Evolutionary conservation across 345 rosid genomes (phyloP).

Genomic region (Citrus unshiu): DNA sequence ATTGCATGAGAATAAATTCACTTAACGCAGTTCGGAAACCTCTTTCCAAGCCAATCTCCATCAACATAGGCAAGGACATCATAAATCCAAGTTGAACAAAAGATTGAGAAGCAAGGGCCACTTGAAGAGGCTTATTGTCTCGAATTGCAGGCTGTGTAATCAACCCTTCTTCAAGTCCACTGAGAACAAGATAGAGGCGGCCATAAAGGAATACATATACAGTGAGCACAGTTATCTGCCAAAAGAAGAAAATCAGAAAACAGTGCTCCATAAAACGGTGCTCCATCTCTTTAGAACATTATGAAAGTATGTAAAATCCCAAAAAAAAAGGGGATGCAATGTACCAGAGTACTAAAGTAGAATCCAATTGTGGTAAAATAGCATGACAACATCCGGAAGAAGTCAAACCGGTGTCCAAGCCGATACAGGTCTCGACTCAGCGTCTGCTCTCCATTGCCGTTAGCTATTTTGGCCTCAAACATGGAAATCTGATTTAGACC

Average conservation of each 20-base stretch:
- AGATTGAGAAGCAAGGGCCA: constrained; percentile 98
- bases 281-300: background rate
- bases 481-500: constrained; percentile 99
- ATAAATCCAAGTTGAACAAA: constrained; percentile 95
- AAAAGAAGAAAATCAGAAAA: constrained; percentile 24
- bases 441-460: constrained; percentile 99
- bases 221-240: constrained; percentile 91
- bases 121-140: constrained; percentile 92
- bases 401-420: constrained; percentile 99
- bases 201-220: constrained; percentile 98
- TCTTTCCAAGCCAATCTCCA: constrained; percentile 97
- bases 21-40: constrained; percentile 95
- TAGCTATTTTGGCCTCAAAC: constrained; percentile 99
- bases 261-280: constrained; percentile 1
- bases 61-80: constrained; percentile 98
- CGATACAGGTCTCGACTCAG: constrained; percentile 92
- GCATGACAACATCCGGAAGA: constrained; percentile 95
- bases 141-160: constrained; percentile 67
- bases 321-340: background rate
- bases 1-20: constrained; percentile 93
- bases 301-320: too few species aligned
- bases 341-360: constrained; percentile 95
- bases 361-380: constrained; percentile 98
- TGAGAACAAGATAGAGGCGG: constrained; percentile 93
- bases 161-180: constrained; percentile 91